Percentiles rank a stretch among this genome's conserved stretches.
Conservation (phyloP, 805 yeast species). For the Yamadazyma kitorensis region DNA sequence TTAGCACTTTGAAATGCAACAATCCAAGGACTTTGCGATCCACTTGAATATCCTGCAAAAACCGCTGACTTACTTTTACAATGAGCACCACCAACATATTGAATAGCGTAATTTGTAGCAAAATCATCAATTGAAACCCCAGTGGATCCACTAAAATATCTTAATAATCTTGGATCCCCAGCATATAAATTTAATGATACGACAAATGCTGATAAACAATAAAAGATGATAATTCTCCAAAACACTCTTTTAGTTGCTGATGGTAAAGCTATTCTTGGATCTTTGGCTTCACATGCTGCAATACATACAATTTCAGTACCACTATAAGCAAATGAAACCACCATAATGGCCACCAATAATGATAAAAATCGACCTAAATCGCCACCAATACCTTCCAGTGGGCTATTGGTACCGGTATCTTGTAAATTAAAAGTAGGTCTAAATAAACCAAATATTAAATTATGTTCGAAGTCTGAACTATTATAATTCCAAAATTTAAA, state of each 20-base stretch:
- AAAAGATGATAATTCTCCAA: conserved; percentile 65
- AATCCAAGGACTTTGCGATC: conserved; percentile 45
- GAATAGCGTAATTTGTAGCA: conserved; percentile 25
- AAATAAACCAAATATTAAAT: conserved; percentile 65
- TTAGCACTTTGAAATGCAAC: conserved; percentile 41
- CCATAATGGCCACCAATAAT: conserved; percentile 56
- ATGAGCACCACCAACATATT: conserved; percentile 34
- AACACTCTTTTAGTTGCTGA: conserved; percentile 73
- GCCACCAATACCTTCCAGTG: conserved; percentile 58
- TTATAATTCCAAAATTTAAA: conserved; percentile 65
- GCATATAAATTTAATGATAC: conserved; percentile 72
- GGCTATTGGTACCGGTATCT: conserved; percentile 49
- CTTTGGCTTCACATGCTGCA: conserved; percentile 83
- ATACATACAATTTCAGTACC: conserved; percentile 82
- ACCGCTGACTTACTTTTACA: conserved; percentile 24
- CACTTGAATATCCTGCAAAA: conserved; percentile 36
- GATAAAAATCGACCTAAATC: conserved; percentile 59
- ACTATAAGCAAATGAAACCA: conserved; percentile 71
- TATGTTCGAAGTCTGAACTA: conserved; percentile 45
- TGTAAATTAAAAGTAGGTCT: conserved; percentile 66
- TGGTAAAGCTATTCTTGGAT: conserved; percentile 75
- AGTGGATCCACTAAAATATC: conserved; percentile 46
- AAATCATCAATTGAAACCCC: conserved; percentile 22
- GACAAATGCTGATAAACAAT: conserved; percentile 62
- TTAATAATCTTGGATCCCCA: conserved; percentile 70